Percentiles rank a stretch among this genome's conserved stretches.
These are phyloP conservation scores for Globisporangium echinulatum DNA, from an alignment of 352 stramenopile species.

Conservation along the genomic window DNA sequence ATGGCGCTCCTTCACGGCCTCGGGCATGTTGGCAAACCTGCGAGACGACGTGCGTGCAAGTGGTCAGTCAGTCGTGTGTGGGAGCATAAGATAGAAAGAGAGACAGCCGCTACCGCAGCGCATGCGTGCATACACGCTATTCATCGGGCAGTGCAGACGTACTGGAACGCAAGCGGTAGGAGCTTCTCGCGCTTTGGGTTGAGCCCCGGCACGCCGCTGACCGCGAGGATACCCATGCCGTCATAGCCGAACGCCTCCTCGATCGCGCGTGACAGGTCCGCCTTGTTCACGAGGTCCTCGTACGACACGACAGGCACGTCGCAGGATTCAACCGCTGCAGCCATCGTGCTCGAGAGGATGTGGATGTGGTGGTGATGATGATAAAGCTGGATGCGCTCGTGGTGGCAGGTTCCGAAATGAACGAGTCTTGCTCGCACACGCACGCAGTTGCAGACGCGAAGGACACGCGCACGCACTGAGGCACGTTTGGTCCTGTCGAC, in stretches of 20 bases:
- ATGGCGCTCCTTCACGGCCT: constrained; percentile 72
- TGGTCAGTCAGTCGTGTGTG: not conserved
- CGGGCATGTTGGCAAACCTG: constrained; percentile 70
- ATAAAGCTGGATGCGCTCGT: not conserved
- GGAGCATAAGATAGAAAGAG: not conserved
- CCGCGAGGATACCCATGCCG: constrained; percentile 87
- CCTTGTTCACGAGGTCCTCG: constrained; percentile 36
- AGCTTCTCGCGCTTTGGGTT: constrained; percentile 60
- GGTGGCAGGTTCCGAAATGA: constrained; percentile 8
- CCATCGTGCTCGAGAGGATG: not conserved
- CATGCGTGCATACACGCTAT: not conserved
- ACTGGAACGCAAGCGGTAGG: constrained; percentile 83
- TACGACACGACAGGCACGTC: constrained; percentile 68
- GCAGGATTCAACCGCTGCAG: constrained; percentile 10
- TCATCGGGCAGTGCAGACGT: constrained; percentile 10
- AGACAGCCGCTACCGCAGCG: not conserved
- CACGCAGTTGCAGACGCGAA: not conserved
- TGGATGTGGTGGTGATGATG: not conserved
- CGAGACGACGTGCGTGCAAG: not conserved
- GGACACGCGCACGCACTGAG: not conserved
- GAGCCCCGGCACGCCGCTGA: constrained; percentile 83
- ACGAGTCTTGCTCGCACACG: not conserved
- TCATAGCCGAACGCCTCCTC: constrained; percentile 85
- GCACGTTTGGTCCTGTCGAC: not conserved
- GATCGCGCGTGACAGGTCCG: constrained; percentile 42